Conservation (phyloP, 2,329 filamentous ascomycete genomes). For the Diaporthe citrichinensis region DNA sequence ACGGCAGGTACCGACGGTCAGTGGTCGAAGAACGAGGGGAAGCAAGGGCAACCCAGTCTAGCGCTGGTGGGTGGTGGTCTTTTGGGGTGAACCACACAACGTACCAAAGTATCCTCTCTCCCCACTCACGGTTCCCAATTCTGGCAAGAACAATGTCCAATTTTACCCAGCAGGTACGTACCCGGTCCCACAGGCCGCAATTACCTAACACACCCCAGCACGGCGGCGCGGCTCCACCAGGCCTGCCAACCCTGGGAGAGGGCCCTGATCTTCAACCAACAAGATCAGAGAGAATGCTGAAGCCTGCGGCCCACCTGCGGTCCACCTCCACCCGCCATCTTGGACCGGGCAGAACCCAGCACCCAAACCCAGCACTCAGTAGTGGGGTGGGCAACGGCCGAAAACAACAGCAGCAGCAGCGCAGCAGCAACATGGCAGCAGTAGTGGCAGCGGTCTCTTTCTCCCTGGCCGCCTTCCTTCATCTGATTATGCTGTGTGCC, state of each 20-base stretch:
- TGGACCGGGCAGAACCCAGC: slow-evolving; percentile 29
- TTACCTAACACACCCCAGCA: slow-evolving; percentile 29
- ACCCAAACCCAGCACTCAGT: background rate
- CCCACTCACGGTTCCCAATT: background rate
- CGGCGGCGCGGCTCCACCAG: slow-evolving; percentile 32
- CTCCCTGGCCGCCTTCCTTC: background rate
- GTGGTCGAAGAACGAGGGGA: slow-evolving; percentile 20
- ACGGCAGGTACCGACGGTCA: slow-evolving; percentile 16
- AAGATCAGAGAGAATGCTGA: slow-evolving; percentile 37
- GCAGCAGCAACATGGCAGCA: background rate
- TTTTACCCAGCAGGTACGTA: slow-evolving; percentile 29
- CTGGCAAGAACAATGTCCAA: slow-evolving; percentile 13
- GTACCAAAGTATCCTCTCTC: background rate
- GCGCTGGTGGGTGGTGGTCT: background rate
- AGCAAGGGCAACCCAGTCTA: slow-evolving; percentile 18
- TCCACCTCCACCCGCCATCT: slow-evolving; percentile 33
- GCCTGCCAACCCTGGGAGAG: slow-evolving; percentile 18
- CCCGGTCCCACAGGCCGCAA: background rate
- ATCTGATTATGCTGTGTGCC: background rate
- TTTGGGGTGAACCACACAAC: background rate
- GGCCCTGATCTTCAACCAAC: slow-evolving; percentile 35
- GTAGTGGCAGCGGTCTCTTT: background rate
- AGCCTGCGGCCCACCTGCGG: slow-evolving; percentile 34
- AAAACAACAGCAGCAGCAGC: background rate
- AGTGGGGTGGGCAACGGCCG: background rate